Evolutionary conservation across 2,329 filamentous ascomycete genomes (phyloP).

Genomic region (Verticillium zaregamsianum): DNA sequence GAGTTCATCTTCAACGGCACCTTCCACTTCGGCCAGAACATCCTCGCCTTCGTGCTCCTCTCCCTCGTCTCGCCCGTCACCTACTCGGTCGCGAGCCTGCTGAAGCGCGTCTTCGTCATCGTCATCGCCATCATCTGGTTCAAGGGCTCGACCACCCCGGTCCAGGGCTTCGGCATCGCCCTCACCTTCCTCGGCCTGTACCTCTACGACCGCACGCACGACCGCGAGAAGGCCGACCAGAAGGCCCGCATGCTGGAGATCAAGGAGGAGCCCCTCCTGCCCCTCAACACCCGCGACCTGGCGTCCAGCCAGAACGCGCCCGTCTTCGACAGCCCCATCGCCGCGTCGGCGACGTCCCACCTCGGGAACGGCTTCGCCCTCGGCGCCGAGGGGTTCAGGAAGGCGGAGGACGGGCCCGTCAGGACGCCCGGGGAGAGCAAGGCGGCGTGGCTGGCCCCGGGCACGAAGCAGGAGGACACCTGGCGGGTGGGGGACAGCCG

Average conservation of each 20-base stretch:
- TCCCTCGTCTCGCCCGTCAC: slow-evolving; percentile 95
- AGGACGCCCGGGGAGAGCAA: slow-evolving; percentile 41
- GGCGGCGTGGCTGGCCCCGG: slow-evolving; percentile 67
- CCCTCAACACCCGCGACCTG: slow-evolving; percentile 49
- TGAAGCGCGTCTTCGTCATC: slow-evolving; percentile 97
- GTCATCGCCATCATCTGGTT: slow-evolving; percentile 96
- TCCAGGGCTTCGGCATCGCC: slow-evolving; percentile 80
- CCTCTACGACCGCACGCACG: slow-evolving; percentile 88
- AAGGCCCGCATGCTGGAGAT: slow-evolving; percentile 64
- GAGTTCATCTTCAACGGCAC: slow-evolving; percentile 97
- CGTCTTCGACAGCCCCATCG: slow-evolving; percentile 32
- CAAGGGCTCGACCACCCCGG: slow-evolving; percentile 75
- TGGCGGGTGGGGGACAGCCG: slow-evolving; percentile 51
- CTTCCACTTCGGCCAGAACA: slow-evolving; percentile 95
- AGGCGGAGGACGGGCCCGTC: slow-evolving; percentile 45
- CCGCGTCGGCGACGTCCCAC: slow-evolving; percentile 18
- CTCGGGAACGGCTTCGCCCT: slow-evolving; percentile 19
- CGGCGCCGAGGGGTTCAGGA: slow-evolving; percentile 47
- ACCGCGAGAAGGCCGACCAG: slow-evolving; percentile 82
- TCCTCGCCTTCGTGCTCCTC: slow-evolving; percentile 86
- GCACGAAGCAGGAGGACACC: slow-evolving; percentile 82
- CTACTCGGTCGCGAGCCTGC: slow-evolving; percentile 91
- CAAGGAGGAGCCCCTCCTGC: slow-evolving; percentile 57
- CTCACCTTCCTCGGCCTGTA: slow-evolving; percentile 92
- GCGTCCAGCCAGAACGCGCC: slow-evolving; percentile 23